Percentiles rank a stretch among this genome's conserved stretches.
Conservation (phyloP, 768 basidiomycete genomes). For the Suillus sp. region DNA sequence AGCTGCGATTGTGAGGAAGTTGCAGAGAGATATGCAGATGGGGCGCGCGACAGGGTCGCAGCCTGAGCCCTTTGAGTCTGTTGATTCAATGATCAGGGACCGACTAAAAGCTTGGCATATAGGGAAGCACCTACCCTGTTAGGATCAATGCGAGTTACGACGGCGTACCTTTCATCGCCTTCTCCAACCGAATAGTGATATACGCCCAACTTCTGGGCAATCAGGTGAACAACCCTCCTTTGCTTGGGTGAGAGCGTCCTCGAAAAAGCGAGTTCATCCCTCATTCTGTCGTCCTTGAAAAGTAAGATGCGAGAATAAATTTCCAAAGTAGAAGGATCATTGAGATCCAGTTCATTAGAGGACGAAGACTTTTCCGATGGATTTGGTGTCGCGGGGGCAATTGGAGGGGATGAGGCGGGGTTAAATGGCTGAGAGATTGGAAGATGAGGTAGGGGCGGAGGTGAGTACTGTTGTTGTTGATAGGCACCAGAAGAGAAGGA, state of each 20-base stretch:
- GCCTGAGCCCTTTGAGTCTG: conserved; percentile 45
- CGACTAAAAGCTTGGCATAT: conserved; percentile 12
- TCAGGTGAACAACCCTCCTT: conserved; percentile 89
- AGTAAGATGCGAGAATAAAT: conserved; percentile 95
- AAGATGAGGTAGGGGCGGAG: conserved; percentile 47
- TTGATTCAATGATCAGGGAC: conserved; percentile 13
- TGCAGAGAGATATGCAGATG: conserved; percentile 76
- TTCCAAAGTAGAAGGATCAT: conserved; percentile 93
- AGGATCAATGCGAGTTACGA: conserved; percentile 89
- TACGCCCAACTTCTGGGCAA: conserved; percentile 95
- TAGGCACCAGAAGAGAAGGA: conserved; percentile 71
- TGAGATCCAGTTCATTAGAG: conserved; percentile 84
- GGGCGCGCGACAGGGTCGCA: conserved; percentile 72
- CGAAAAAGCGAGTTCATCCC: conserved; percentile 98
- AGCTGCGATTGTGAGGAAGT: conserved; percentile 46
- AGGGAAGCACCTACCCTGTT: conserved; percentile 58
- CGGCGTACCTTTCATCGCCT: conserved; percentile 90
- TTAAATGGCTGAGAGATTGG: conserved; percentile 44
- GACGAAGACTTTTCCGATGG: conserved; percentile 62
- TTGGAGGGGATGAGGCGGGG: conserved; percentile 51
- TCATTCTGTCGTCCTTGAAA: conserved; percentile 97
- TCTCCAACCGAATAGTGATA: conserved; percentile 94
- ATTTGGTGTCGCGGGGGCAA: conserved; percentile 60
- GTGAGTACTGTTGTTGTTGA: conserved; percentile 67
- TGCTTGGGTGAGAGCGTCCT: conserved; percentile 82